Percentiles rank a stretch among this genome's conserved stretches.
Conservation (phyloP, 768 basidiomycete genomes). For the Lentinula edodes region DNA sequence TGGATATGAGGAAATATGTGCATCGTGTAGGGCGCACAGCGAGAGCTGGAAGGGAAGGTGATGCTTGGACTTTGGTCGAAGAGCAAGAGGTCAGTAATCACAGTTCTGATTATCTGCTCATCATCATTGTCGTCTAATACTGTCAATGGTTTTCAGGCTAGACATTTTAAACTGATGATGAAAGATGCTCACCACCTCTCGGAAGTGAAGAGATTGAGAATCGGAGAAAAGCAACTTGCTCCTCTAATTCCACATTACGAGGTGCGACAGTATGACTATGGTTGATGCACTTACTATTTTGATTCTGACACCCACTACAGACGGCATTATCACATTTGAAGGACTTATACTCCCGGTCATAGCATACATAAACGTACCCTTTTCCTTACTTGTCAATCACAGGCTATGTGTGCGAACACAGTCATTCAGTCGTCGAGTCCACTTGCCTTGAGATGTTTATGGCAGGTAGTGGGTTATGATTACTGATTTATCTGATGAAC, state of each 20-base stretch:
- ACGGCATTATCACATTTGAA: slow-evolving; percentile 11
- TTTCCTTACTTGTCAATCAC: background rate
- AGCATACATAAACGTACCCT: background rate
- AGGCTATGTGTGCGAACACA: background rate
- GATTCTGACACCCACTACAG: background rate
- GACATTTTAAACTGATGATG: slow-evolving; percentile 84
- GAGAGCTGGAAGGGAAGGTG: slow-evolving; percentile 80
- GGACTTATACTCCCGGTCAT: slow-evolving; percentile 9
- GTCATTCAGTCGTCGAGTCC: too few relatives aligned
- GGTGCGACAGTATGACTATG: slow-evolving; percentile 32
- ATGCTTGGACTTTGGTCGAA: slow-evolving; percentile 94
- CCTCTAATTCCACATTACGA: slow-evolving; percentile 59
- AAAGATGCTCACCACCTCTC: slow-evolving; percentile 64
- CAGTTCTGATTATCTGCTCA: too few relatives aligned
- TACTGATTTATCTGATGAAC: too few relatives aligned
- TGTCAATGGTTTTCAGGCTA: slow-evolving; percentile 44
- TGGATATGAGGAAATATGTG: slow-evolving; percentile 98
- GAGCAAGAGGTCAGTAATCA: slow-evolving; percentile 69
- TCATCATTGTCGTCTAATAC: background rate
- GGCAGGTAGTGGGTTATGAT: background rate
- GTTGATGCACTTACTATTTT: background rate
- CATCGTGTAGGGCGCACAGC: slow-evolving; percentile 97
- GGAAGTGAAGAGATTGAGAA: slow-evolving; percentile 60
- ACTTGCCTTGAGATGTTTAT: background rate
- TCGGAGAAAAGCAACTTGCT: slow-evolving; percentile 56